Evolutionary conservation across 495 filamentous ascomycete species (phyloP).

Genomic region (Penicillium angulare): DNA sequence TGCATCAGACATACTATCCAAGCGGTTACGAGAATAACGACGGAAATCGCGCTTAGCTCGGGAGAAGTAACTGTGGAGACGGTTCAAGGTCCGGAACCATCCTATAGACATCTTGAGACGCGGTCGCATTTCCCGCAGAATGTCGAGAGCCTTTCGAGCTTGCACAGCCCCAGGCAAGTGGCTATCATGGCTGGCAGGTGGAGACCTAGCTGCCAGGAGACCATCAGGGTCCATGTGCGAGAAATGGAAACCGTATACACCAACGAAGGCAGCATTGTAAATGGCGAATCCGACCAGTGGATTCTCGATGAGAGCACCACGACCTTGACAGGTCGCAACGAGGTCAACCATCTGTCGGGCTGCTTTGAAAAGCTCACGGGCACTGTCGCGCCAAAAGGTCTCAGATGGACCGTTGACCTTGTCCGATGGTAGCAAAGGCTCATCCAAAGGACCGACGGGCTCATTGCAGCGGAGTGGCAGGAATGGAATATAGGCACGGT

Average conservation of each 20-base stretch:
- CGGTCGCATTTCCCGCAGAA: slow-evolving; percentile 61
- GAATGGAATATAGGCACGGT: slow-evolving; percentile 81
- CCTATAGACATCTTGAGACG: slow-evolving; percentile 69
- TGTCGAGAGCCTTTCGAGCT: slow-evolving; percentile 50
- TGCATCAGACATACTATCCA: slow-evolving; percentile 31
- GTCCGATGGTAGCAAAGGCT: slow-evolving; percentile 60
- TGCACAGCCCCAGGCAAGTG: slow-evolving; percentile 37
- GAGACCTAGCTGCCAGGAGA: slow-evolving; percentile 46
- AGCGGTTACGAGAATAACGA: slow-evolving; percentile 43
- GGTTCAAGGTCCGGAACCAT: slow-evolving; percentile 66
- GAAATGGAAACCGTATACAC: slow-evolving; percentile 71
- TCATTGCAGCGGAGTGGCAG: slow-evolving; percentile 68
- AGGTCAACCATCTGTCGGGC: slow-evolving; percentile 75
- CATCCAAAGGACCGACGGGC: slow-evolving; percentile 71
- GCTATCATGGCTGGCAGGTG: slow-evolving; percentile 25
- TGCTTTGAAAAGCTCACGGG: slow-evolving; percentile 69
- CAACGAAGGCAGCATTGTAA: slow-evolving; percentile 72
- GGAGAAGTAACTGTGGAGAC: slow-evolving; percentile 66
- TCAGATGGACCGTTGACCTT: slow-evolving; percentile 46
- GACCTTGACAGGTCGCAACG: slow-evolving; percentile 69
- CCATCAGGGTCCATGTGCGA: slow-evolving; percentile 73
- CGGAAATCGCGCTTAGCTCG: slow-evolving; percentile 61
- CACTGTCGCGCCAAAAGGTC: slow-evolving; percentile 73
- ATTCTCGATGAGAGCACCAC: slow-evolving; percentile 70
- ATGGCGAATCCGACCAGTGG: slow-evolving; percentile 78